Base-by-base conservation (phyloP, 805 yeast species). In the Torulaspora gathmanii region DNA sequence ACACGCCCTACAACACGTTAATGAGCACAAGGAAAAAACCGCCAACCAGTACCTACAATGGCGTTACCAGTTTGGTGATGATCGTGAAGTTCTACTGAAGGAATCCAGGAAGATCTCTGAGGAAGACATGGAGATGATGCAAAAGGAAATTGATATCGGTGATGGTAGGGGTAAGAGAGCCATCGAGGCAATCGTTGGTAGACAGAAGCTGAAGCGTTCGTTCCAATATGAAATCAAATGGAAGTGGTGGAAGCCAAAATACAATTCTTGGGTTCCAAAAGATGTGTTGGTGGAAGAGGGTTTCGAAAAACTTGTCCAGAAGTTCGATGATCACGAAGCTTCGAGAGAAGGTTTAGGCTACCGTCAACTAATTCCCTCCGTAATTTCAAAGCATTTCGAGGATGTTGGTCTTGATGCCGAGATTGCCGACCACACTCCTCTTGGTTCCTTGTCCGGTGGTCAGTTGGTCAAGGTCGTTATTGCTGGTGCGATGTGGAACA, bases 401-500 rank as follows among this genome's bases (percentile, higher is more conserved):
- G 98, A 82, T 60, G 95, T 91, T 60, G 99, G 99, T 49, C 76
- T 91, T 56, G 99, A 93, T 61, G 95, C 97, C 56, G 99, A 91
- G 62, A 90, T 91, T 71, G 98, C 98, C 30, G 96, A 93, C 68
- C 98, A 91, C 69, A 91, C 97, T 15, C 96, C 96, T 43, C 73
- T 91, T 78, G 97, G 98, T 19, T 87, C 96, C 5, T 75, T 91
- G 53, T 89, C 97, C 20, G 99, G 99, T 66, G 99, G 99, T 60
- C 99, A 91, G 73, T 78, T 91, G 65, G 99, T 91, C 50, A 91
- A 91, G 70, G 98, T 91, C 52, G 99, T 91, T 49, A 91, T 91
- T 72, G 98, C 98, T 11, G 99, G 98, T 70, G 97, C 98, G 53
- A 91, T 91, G 93, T 91, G 99, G 99, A 91, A 93, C 71, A 93